Percentiles rank a stretch among this genome's conserved stretches.
These are phyloP conservation scores for Endoconidiophora laricicola DNA, from an alignment of 2,329 filamentous ascomycete species.

Conservation along the genomic window DNA sequence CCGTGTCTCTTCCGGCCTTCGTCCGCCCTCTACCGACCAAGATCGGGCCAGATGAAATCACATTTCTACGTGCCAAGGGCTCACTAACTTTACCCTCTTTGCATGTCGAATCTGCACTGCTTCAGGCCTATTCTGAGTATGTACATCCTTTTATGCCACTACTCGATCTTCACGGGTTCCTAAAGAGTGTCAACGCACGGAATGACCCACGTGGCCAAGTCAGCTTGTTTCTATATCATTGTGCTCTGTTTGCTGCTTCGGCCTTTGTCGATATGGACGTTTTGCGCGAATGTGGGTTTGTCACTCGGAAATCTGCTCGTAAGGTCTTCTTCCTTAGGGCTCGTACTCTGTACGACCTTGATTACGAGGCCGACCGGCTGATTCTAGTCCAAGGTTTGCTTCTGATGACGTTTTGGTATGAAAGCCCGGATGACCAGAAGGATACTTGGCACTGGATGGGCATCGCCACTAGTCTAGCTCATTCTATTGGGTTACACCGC, in stretches of 20 bases:
- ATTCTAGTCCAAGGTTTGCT: constrained; percentile 75
- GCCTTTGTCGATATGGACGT: constrained; percentile 73
- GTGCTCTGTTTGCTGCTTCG: constrained; percentile 84
- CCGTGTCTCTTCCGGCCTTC: constrained; percentile 41
- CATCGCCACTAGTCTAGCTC: constrained; percentile 78
- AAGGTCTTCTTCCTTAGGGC: constrained; percentile 82
- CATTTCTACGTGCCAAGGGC: constrained; percentile 70
- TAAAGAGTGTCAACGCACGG: constrained; percentile 42
- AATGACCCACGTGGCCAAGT: constrained; percentile 56
- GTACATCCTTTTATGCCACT: constrained; percentile 92
- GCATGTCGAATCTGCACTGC: constrained; percentile 58
- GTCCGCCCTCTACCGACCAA: constrained; percentile 64
- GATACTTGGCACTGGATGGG: constrained; percentile 99
- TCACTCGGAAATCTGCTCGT: constrained; percentile 61
- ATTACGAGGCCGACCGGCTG: constrained; percentile 82
- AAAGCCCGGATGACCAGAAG: constrained; percentile 91
- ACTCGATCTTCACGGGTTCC: constrained; percentile 48
- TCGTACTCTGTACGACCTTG: constrained; percentile 84
- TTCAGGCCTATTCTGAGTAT: constrained; percentile 72
- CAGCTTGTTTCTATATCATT: constrained; percentile 79
- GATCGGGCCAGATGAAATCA: constrained; percentile 65
- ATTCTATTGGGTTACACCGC: constrained; percentile 84
- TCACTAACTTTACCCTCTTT: constrained; percentile 60
- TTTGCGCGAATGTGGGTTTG: constrained; percentile 61
- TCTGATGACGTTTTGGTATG: constrained; percentile 95